These are phyloP conservation scores for Artemisia princeps DNA, from an alignment of 140 eudicot species.

Conservation along the genomic window DNA sequence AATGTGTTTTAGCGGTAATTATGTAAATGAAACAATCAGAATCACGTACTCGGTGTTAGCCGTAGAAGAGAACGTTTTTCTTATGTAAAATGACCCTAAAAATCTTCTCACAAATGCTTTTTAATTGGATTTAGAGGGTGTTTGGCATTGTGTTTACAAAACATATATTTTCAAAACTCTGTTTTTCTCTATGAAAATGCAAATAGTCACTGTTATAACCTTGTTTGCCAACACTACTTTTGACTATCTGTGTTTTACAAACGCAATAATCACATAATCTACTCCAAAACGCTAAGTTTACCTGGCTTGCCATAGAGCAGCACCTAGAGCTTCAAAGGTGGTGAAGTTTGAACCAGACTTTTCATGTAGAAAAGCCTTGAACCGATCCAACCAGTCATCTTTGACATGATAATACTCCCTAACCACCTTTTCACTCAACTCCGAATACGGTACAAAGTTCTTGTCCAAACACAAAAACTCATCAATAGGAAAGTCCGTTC, in stretches of 20 bases:
- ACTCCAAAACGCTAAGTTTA: slow-evolving; percentile 6
- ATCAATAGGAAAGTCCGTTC: slow-evolving; percentile 40
- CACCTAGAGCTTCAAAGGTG: slow-evolving; percentile 82
- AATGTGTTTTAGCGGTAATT: too few species aligned
- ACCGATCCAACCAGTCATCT: slow-evolving; percentile 65
- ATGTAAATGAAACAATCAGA: too few species aligned
- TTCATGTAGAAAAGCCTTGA: slow-evolving; percentile 39
- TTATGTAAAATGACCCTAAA: too few species aligned
- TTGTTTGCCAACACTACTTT: too few species aligned
- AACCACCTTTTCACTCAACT: slow-evolving; percentile 35
- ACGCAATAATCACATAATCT: background rate
- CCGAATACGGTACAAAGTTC: slow-evolving; percentile 39
- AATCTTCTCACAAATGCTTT: background rate
- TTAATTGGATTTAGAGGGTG: background rate
- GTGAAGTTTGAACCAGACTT: slow-evolving; percentile 59
- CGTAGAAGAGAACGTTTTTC: too few species aligned
- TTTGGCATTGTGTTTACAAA: too few species aligned
- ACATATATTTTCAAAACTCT: too few species aligned
- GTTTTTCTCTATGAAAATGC: too few species aligned
- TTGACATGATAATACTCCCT: slow-evolving; percentile 44
- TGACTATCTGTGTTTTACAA: too few species aligned
- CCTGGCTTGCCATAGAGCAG: slow-evolving; percentile 78
- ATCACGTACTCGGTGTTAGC: too few species aligned
- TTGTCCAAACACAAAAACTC: slow-evolving; percentile 45
- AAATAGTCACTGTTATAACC: too few species aligned